These are phyloP conservation scores for Osmozyma mogii DNA, from an alignment of 805 yeast genomes.

Conservation along the genomic window DNA sequence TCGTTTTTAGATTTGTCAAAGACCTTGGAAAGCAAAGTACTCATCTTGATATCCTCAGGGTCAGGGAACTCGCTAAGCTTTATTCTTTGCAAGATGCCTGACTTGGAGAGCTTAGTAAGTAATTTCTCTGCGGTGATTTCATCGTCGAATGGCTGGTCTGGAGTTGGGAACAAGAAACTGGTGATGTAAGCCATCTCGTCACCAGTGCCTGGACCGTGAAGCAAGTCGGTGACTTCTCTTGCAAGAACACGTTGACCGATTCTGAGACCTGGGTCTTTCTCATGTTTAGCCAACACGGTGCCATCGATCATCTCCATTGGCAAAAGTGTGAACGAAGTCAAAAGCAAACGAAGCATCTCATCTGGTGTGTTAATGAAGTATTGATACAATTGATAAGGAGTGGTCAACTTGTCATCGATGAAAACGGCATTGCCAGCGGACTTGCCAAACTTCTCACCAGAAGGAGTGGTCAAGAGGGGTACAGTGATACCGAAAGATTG, in stretches of 20 bases:
- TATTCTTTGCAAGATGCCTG: slow-evolving; percentile 43
- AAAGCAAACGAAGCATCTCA: slow-evolving; percentile 58
- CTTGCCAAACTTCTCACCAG: slow-evolving; percentile 93
- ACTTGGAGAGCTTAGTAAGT: slow-evolving; percentile 47
- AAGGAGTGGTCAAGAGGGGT: slow-evolving; percentile 78
- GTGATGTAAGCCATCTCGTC: slow-evolving; percentile 60
- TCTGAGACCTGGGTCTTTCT: slow-evolving; percentile 51
- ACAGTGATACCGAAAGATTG: slow-evolving; percentile 74
- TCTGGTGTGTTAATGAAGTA: slow-evolving; percentile 76
- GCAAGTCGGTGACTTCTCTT: slow-evolving; percentile 73
- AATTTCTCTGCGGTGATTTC: slow-evolving; percentile 41
- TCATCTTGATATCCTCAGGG: slow-evolving; percentile 35
- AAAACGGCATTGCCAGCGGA: slow-evolving; percentile 96
- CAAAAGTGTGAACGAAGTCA: slow-evolving; percentile 72
- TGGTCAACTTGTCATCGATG: slow-evolving; percentile 65
- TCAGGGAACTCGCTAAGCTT: slow-evolving; percentile 25
- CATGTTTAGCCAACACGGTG: slow-evolving; percentile 45
- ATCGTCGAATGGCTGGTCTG: slow-evolving; percentile 41
- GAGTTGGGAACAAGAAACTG: slow-evolving; percentile 55
- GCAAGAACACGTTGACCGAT: slow-evolving; percentile 75
- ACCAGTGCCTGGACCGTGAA: slow-evolving; percentile 79
- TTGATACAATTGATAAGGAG: slow-evolving; percentile 79
- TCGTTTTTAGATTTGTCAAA: slow-evolving; percentile 47
- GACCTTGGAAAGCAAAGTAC: slow-evolving; percentile 43
- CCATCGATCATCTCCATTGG: slow-evolving; percentile 52